Conservation (phyloP, 2,329 filamentous ascomycete species). For the Pyrenophora tritici-repentis region DNA sequence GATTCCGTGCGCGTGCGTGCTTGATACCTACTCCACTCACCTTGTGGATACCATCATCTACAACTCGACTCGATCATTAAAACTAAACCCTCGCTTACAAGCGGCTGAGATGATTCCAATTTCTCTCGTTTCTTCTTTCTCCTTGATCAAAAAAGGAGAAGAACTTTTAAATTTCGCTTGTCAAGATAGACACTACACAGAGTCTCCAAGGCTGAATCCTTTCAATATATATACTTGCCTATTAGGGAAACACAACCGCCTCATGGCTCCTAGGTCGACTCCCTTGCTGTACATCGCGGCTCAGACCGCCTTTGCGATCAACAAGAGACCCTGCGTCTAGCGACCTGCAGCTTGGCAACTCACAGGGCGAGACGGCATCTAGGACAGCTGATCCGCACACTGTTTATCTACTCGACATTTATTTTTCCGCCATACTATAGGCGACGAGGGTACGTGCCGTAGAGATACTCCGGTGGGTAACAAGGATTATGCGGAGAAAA, state of each 20-base stretch:
- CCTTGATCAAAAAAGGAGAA: background rate
- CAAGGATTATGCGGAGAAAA: background rate
- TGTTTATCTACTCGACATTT: background rate
- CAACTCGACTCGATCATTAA: no score
- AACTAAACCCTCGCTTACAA: conserved; percentile 1
- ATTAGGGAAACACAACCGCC: conserved; percentile 5
- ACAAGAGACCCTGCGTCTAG: background rate
- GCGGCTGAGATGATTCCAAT: background rate
- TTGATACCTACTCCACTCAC: no score
- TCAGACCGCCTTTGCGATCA: conserved; percentile 8
- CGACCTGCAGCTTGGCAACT: background rate
- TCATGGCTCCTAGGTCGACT: background rate
- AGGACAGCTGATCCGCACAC: background rate
- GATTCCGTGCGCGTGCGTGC: no score
- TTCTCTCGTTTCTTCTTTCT: background rate
- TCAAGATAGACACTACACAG: background rate
- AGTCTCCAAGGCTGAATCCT: background rate
- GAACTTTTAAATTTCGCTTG: background rate
- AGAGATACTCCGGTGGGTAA: conserved; percentile 5
- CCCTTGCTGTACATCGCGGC: conserved; percentile 3
- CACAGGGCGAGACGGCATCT: background rate
- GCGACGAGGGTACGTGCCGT: background rate
- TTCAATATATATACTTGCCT: conserved; percentile 2
- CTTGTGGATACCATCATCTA: no score
- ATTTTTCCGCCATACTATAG: background rate